phyloP scores from a whole-genome alignment of 768 basidiomycete species.

The Pisolithus orientalis region DNA sequence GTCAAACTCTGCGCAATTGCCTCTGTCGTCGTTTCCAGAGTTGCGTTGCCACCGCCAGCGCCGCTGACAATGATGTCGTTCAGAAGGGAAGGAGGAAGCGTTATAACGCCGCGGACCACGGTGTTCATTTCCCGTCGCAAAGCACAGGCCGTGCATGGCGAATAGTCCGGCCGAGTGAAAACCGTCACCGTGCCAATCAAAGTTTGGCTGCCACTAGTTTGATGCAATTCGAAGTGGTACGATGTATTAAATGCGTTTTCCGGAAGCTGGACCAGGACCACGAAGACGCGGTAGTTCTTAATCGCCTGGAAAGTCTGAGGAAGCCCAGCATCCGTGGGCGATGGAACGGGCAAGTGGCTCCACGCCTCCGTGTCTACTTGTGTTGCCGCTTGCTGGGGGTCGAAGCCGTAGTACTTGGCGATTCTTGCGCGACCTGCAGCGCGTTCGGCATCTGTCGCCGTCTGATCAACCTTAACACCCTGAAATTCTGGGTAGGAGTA shows the following conservation, averaged over 20 bases:
- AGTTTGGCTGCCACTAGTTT: conserved; percentile 1
- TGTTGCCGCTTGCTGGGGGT: conserved; percentile 11
- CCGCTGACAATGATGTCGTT: conserved; percentile 15
- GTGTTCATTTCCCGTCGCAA: conserved; percentile 11
- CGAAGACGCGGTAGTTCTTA: conserved; percentile 19
- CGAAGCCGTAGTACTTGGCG: conserved; percentile 17
- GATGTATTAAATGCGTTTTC: conserved; percentile 20
- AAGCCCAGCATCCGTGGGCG: conserved; percentile 1
- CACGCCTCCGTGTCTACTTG: conserved; percentile 2
- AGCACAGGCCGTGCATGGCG: conserved; percentile 21
- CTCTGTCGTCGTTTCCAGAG: conserved; percentile 9
- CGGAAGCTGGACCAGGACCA: conserved; percentile 17
- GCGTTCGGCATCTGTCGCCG: conserved; percentile 7
- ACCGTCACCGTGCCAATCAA: conserved; percentile 18
- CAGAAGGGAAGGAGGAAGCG: conserved; percentile 15
- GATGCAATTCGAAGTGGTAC: conserved; percentile 18
- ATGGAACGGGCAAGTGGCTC: conserved; percentile 15
- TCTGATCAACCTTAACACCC: conserved; percentile 21
- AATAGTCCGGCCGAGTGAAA: conserved; percentile 17
- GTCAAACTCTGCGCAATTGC: conserved; percentile 11
- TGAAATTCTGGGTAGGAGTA: conserved; percentile 23
- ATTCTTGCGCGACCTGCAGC: conserved; percentile 16
- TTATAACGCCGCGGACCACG: conserved; percentile 20
- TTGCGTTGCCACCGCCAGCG: background rate
- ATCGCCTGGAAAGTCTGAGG: conserved; percentile 13